Evolutionary conservation across 495 filamentous ascomycete species (phyloP).

Genomic region (Bacidia rubella): DNA sequence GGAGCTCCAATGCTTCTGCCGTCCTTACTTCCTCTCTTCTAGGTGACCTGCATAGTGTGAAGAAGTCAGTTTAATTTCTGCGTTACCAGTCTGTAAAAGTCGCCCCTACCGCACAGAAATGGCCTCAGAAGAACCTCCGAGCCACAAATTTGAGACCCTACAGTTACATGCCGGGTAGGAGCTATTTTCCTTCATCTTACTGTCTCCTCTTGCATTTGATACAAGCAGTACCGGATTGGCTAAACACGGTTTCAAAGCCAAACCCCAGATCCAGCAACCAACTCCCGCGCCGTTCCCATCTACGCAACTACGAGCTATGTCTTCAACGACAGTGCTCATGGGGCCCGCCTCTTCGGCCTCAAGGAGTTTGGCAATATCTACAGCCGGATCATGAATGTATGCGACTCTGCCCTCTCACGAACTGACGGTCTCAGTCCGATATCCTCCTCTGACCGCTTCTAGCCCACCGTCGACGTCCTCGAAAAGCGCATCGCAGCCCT

Average conservation of each 20-base stretch:
- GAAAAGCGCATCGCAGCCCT: slow-evolving; percentile 95
- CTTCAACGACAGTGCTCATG: slow-evolving; percentile 96
- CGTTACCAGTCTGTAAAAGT: too few relatives aligned
- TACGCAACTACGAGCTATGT: slow-evolving; percentile 89
- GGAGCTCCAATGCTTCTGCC: not conserved
- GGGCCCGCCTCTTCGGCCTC: slow-evolving; percentile 89
- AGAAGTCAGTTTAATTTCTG: too few relatives aligned
- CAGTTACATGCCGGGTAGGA: slow-evolving; percentile 92
- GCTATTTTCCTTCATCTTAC: slow-evolving; percentile 5
- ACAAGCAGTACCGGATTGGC: slow-evolving; percentile 9
- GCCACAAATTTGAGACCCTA: slow-evolving; percentile 67
- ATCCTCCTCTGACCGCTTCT: not conserved
- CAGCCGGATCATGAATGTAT: slow-evolving; percentile 86
- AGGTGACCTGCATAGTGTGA: not conserved
- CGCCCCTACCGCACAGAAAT: too few relatives aligned
- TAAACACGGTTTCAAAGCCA: slow-evolving; percentile 41
- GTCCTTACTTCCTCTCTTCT: not conserved
- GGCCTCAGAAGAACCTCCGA: slow-evolving; percentile 7
- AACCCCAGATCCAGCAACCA: slow-evolving; percentile 71
- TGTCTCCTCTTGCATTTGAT: not conserved
- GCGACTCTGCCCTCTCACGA: slow-evolving; percentile 7
- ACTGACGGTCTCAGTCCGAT: not conserved
- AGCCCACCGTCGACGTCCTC: slow-evolving; percentile 95
- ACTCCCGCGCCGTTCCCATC: slow-evolving; percentile 87
- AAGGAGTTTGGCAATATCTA: slow-evolving; percentile 99